Conservation (phyloP, 768 basidiomycete genomes). For the Leccinum obscurum region DNA sequence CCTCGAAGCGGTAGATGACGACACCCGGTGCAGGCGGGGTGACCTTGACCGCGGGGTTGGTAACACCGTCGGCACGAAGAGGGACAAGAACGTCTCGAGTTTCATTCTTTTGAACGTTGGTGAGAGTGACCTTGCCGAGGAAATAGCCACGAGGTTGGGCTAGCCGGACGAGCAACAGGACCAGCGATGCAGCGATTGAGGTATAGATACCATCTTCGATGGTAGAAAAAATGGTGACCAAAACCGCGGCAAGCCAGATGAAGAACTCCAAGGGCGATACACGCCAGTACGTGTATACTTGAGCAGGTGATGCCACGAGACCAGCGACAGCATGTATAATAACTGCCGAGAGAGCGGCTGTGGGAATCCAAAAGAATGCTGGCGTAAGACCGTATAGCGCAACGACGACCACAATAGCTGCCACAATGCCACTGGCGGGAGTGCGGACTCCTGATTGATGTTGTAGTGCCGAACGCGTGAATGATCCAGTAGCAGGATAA, state of each 20-base stretch:
- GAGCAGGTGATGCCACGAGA: slow-evolving; percentile 80
- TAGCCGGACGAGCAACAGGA: slow-evolving; percentile 79
- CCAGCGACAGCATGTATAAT: slow-evolving; percentile 93
- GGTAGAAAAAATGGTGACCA: slow-evolving; percentile 89
- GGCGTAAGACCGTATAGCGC: slow-evolving; percentile 93
- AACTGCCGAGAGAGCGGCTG: slow-evolving; percentile 81
- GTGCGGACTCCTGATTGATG: slow-evolving; percentile 97
- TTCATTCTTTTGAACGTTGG: slow-evolving; percentile 36
- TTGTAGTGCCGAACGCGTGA: slow-evolving; percentile 97
- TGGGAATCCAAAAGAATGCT: slow-evolving; percentile 91
- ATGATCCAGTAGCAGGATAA: slow-evolving; percentile 97
- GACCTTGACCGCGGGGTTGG: slow-evolving; percentile 70
- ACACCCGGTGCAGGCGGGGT: slow-evolving; percentile 82
- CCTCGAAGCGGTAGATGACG: slow-evolving; percentile 89
- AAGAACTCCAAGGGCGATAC: slow-evolving; percentile 91
- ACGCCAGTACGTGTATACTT: slow-evolving; percentile 89
- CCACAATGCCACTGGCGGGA: slow-evolving; percentile 83
- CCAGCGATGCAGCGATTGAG: slow-evolving; percentile 77
- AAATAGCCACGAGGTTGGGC: slow-evolving; percentile 89
- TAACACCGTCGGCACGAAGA: slow-evolving; percentile 56
- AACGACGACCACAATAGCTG: slow-evolving; percentile 86
- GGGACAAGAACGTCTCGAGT: slow-evolving; percentile 85
- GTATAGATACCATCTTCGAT: slow-evolving; percentile 94
- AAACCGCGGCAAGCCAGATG: slow-evolving; percentile 84
- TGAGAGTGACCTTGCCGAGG: slow-evolving; percentile 79